A percentile compares a stretch with the other conserved stretches of the same genome.
phyloP scores from a whole-genome alignment of 345 rosid genomes.

The Turnera subulata region DNA sequence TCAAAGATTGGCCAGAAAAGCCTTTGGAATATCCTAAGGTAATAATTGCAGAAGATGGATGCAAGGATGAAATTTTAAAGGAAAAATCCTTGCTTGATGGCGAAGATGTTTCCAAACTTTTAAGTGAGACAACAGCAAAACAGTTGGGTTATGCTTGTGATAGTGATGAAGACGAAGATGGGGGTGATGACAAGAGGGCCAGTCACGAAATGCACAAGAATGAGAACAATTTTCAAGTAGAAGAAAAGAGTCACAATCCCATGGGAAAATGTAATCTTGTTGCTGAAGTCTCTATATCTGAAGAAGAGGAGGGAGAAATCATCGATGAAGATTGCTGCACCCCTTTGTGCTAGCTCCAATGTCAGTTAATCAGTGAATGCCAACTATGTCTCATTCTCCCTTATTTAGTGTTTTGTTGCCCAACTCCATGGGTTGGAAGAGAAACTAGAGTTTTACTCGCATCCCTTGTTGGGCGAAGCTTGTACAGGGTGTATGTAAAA shows the following conservation, averaged over 20 bases:
- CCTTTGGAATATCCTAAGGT: conserved; percentile 57
- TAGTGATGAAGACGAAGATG: not conserved
- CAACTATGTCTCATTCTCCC: too few relatives aligned
- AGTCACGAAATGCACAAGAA: not conserved
- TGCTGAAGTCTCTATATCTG: conserved; percentile 11
- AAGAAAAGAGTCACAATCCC: conserved; percentile 1
- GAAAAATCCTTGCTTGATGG: conserved; percentile 19
- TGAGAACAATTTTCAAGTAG: conserved; percentile 2
- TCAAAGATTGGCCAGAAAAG: conserved; percentile 57
- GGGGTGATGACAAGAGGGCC: not conserved
- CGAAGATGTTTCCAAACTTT: conserved; percentile 16
- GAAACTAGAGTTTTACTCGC: too few relatives aligned
- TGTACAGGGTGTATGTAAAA: too few relatives aligned
- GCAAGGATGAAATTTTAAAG: conserved; percentile 23
- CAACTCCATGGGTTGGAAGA: too few relatives aligned
- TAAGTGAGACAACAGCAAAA: conserved; percentile 8
- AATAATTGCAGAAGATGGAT: conserved; percentile 43
- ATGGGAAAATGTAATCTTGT: conserved; percentile 5
- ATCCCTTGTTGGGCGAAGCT: too few relatives aligned
- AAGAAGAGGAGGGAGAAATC: conserved; percentile 64
- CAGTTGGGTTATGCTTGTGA: not conserved
- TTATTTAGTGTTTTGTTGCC: too few relatives aligned
- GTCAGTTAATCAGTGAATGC: too few relatives aligned
- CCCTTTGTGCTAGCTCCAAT: not conserved
- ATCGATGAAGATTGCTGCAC: conserved; percentile 28